Conservation (phyloP, 495 filamentous ascomycete genomes). For the Rhypophila decipiens region DNA sequence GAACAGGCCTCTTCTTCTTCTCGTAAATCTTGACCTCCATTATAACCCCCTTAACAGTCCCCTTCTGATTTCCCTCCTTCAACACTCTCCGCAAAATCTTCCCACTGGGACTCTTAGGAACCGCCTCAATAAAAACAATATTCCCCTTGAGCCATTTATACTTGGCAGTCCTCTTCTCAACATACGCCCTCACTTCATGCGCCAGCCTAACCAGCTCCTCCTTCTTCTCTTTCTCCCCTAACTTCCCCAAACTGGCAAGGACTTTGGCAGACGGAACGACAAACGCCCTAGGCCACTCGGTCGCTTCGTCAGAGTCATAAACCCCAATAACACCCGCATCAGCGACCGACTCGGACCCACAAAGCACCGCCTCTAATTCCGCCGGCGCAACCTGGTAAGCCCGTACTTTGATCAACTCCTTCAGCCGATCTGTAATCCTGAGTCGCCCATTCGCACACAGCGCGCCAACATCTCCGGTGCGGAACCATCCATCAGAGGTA, state of each 20-base stretch:
- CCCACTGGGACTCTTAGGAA: constrained; percentile 63
- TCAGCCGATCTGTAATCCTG: constrained; percentile 68
- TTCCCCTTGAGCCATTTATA: constrained; percentile 62
- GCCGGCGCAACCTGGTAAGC: constrained; percentile 65
- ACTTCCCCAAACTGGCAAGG: constrained; percentile 40
- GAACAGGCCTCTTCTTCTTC: constrained; percentile 22
- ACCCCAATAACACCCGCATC: constrained; percentile 60
- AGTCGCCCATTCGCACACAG: constrained; percentile 55
- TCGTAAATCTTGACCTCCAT: constrained; percentile 23
- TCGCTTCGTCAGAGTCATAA: constrained; percentile 54
- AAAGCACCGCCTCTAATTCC: constrained; percentile 62
- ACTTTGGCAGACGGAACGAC: constrained; percentile 23
- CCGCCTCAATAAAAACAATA: constrained; percentile 54
- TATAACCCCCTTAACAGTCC: too few species aligned
- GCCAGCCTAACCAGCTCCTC: constrained; percentile 48
- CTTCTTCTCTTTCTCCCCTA: constrained; percentile 47
- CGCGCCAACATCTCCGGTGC: constrained; percentile 61
- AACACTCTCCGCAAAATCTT: constrained; percentile 61
- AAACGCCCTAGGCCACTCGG: constrained; percentile 25
- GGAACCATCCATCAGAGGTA: constrained; percentile 54
- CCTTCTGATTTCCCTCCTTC: constrained; percentile 13
- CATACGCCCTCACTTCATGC: constrained; percentile 33
- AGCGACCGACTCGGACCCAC: constrained; percentile 46
- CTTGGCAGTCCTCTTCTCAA: constrained; percentile 54
- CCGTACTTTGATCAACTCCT: constrained; percentile 74